Percentiles rank a stretch among this genome's conserved stretches.
phyloP scores from a whole-genome alignment of 352 stramenopile genomes.

The Phytopythium aichiense region DNA sequence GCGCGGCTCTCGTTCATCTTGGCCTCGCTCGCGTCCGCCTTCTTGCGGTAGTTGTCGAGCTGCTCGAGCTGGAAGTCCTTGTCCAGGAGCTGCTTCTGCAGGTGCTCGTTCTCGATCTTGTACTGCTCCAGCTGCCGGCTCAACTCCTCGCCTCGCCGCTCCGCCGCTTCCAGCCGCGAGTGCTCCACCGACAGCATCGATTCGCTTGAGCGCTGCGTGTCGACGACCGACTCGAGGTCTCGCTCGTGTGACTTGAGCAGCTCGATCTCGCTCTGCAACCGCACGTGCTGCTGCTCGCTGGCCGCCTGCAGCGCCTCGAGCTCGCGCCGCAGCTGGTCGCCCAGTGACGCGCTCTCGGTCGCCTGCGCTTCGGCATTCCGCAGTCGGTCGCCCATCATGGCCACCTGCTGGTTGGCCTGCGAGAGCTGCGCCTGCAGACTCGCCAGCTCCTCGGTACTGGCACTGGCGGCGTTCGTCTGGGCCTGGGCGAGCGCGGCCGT shows the following conservation, averaged over 20 bases:
- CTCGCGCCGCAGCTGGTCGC: conserved; percentile 17
- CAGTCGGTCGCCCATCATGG: conserved; percentile 27
- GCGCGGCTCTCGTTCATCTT: conserved; percentile 27
- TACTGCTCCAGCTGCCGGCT: conserved; percentile 52
- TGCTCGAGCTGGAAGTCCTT: conserved; percentile 68
- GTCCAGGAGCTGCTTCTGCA: conserved; percentile 63
- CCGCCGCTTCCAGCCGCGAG: conserved; percentile 24
- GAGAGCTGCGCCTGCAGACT: conserved; percentile 33
- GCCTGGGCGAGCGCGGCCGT: conserved; percentile 8
- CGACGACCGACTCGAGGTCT: conserved; percentile 26
- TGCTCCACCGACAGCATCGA: conserved; percentile 28
- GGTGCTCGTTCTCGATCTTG: conserved; percentile 71
- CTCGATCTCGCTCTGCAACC: conserved; percentile 33
- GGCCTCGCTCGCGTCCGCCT: conserved; percentile 46
- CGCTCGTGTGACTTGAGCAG: conserved; percentile 29
- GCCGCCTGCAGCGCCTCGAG: conserved; percentile 34
- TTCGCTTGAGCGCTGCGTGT: conserved; percentile 12
- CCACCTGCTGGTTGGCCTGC: conserved; percentile 26
- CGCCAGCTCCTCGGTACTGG: conserved; percentile 31
- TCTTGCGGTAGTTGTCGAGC: conserved; percentile 35
- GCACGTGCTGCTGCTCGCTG: conserved; percentile 31
- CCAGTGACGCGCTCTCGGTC: conserved; percentile 24
- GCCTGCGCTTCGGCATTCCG: conserved; percentile 25
- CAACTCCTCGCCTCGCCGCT: conserved; percentile 33
- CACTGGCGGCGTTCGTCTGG: conserved; percentile 26